These are phyloP conservation scores for Gracilaria domingensis DNA, from an alignment of 23 red algal species.

Conservation along the genomic window DNA sequence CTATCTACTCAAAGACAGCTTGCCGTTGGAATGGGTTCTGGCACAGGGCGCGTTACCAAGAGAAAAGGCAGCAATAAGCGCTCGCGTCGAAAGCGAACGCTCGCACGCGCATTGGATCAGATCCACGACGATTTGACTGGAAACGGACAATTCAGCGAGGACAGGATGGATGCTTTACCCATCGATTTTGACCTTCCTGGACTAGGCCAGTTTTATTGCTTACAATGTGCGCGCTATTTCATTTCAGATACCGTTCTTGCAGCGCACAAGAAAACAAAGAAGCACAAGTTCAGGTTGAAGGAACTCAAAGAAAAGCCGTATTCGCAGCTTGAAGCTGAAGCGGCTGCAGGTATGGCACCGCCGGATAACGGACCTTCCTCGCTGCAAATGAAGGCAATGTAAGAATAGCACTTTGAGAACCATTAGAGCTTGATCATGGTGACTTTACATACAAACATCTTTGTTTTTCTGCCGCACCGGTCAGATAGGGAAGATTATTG, in stretches of 20 bases:
- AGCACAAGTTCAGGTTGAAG: slow-evolving; percentile 78
- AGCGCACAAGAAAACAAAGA: slow-evolving; percentile 75
- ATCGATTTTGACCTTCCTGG: slow-evolving; percentile 90
- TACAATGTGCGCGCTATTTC: slow-evolving; percentile 91
- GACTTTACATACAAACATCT: not conserved
- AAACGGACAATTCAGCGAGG: slow-evolving; percentile 43
- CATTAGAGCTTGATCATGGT: not conserved
- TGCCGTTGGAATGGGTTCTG: slow-evolving; percentile 49
- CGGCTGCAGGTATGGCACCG: slow-evolving; percentile 79
- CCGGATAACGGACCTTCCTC: slow-evolving; percentile 44
- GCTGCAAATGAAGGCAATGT: not conserved
- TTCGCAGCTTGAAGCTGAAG: slow-evolving; percentile 81
- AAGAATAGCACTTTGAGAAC: not conserved
- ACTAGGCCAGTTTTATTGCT: slow-evolving; percentile 93
- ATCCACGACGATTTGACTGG: slow-evolving; percentile 74
- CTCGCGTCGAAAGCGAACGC: slow-evolving; percentile 63
- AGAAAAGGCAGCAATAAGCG: slow-evolving; percentile 81
- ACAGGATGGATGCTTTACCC: slow-evolving; percentile 29
- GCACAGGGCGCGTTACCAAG: slow-evolving; percentile 80
- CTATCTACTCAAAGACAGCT: not conserved
- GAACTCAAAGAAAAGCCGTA: slow-evolving; percentile 78
- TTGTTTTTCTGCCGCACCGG: too few species aligned
- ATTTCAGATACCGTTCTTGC: slow-evolving; percentile 56
- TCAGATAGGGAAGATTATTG: too few species aligned
- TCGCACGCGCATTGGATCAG: slow-evolving; percentile 71